Evolutionary conservation across 331 rosid genomes (phyloP), one percentile per base, ranked within the genome.

Genomic region (Acacia pycnantha): DNA sequence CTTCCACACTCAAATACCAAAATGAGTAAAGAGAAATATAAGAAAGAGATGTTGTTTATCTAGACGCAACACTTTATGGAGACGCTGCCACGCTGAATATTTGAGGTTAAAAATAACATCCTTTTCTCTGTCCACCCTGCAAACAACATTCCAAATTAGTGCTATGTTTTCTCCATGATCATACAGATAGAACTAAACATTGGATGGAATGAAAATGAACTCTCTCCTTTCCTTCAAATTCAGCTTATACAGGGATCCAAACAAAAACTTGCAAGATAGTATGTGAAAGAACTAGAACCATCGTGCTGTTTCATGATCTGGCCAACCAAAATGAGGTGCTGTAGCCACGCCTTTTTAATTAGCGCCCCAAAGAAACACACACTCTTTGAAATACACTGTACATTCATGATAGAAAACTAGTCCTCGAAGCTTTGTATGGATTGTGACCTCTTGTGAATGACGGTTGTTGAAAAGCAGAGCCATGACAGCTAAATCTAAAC

Each of bases 121-220:
- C 87, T 90, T 44, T 75, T 81, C 80, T 82, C 93, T 44, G 70
- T 80, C 97, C 93, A 93, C 85, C 94, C 98, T 95, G 90, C 83
- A 62, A 76, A 78, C 27, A 78, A 62, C 18, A 77, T 58, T 16
- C 40, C 64, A 76, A 62, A 53, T 29, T 79, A 66, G 47, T 66
- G 9, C 37, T 40, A 24, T 73, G n/a, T 44, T 53, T 35, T 59
- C 33, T 69, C 78, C 62, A 79, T 11, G 33, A 62, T 76, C 54
- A 35, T 33, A 50, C 73, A 33, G 41, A 50, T 66, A 54, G 53
- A 50, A 6, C 66, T 59, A 59, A 59, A 59, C 66, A 3, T 59
- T 24, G 66, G 15, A 22, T n/a, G 15, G 16, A n/a, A n/a, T 56
- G 5, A 24, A n/a, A 56, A 35, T 64, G 22, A 64, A 64, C 21